A percentile compares a stretch with the other conserved stretches of the same genome.
Conservation (phyloP, 441 rosid species). For the Adansonia gregorii region DNA sequence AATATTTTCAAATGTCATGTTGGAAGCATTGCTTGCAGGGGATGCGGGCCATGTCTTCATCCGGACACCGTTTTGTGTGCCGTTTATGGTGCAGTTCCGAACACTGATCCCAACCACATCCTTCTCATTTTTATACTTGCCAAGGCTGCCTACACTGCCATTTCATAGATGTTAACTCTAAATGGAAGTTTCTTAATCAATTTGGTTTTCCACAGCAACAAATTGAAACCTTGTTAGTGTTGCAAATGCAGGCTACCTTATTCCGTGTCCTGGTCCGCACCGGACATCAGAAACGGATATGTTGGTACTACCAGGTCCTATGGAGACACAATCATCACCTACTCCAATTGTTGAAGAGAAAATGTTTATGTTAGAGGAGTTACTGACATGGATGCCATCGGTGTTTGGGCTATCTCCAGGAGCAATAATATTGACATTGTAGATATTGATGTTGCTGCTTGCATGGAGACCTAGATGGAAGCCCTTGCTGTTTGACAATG, state of each 20-base stretch:
- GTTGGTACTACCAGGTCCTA: constrained; percentile 58
- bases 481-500: constrained; percentile 49
- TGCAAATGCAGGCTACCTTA: constrained; percentile 44
- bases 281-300: constrained; percentile 36
- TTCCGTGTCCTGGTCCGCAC: constrained; percentile 75
- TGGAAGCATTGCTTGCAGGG: constrained; percentile 43
- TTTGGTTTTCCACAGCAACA: neutral
- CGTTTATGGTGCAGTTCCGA: constrained; percentile 44
- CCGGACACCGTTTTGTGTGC: constrained; percentile 55
- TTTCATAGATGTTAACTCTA: neutral
- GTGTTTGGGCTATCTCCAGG: constrained; percentile 70
- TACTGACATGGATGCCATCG: constrained; percentile 60
- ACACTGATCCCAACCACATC: constrained; percentile 42
- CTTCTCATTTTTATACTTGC: constrained; percentile 37
- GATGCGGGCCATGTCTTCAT: constrained; percentile 57
- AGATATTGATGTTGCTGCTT: constrained; percentile 37
- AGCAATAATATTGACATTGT: constrained; percentile 41
- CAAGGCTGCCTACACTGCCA: constrained; percentile 44
- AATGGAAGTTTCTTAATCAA: neutral
- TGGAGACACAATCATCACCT: constrained; percentile 68
- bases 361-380: constrained; percentile 45
- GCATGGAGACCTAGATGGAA: constrained; percentile 48
- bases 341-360: constrained; percentile 48
- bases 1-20: constrained; percentile 47
- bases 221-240: neutral